Evolutionary conservation across 2,329 filamentous ascomycete genomes (phyloP), one percentile per base, ranked within the genome.

Genomic region (Hypoxylon sp.): DNA sequence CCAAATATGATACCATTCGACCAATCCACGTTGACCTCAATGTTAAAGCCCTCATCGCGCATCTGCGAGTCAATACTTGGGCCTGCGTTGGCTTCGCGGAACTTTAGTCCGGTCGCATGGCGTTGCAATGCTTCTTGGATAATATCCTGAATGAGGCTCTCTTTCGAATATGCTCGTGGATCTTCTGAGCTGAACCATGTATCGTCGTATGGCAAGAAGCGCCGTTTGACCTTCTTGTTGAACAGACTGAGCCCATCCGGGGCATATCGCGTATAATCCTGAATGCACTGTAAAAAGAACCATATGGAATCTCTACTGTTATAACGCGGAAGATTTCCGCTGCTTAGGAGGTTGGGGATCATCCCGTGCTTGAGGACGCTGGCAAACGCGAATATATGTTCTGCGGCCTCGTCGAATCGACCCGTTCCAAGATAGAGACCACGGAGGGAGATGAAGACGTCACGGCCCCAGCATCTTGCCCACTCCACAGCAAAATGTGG

Each of bases 321-420:
- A 83, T 98, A 99, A 25, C 96, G 88, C 2, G 96, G 96, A 14
- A 90, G 86, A 66, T 91, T 93, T 5, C 96, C 94, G 65, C 92
- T 93, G 71, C 93, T 91, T 13, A 99, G 85, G 19, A 99, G 85
- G 75, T 99, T 99, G 13, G 96, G 96, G 63, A 99, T 94, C 94
- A 98, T 97, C 55, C 96, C 96, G 75, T 99, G 96, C 84, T 99
- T 99, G 72, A 99, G 83, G 10, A 99, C 94, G 77, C 94, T 97
- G 2, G 93, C 94, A 81, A 99, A 99, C 7, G 94, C 95, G 66
- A 93, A 84, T 64, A 99, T 97, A 76, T 99, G 97, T 78, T 98
- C 94, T 76, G 89, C 94, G 6, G 96, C 96, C 77, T 98, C 94
- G 2, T 87, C 88, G 74, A 92, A 97, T 7, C 96, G 90, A 1